Evolutionary conservation across 2,329 filamentous ascomycete genomes (phyloP), one percentile per base, ranked within the genome.

Genomic region (Tolypocladium nubicola): DNA sequence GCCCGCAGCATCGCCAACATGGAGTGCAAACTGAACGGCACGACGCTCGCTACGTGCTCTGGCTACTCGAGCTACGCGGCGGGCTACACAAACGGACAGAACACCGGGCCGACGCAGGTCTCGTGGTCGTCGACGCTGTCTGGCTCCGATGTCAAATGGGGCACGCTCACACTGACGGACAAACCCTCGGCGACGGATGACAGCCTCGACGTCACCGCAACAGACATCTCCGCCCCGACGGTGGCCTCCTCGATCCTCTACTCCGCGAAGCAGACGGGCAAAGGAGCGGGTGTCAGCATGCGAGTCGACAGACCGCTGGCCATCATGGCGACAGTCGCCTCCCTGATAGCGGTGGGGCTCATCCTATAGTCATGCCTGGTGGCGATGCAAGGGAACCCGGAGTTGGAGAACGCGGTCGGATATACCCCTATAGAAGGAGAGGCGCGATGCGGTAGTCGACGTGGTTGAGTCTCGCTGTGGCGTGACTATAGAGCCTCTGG

Each of bases 31-130:
- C 66, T 79, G 30, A 63, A 69, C 23, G 75, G 70, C 30, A 75
- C 68, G 6, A 76, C 75, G 5, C 71, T 68, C 11, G 77, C 77
- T 21, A 76, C 73, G 6, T 79, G 77, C 60, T 78, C 75, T 0
- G 77, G 76, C 23, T 78, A 76, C 60, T 76, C 77, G 2, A 78
- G 76, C 54, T 73, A 72, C 55, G 71, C 69, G 45, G 63, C 71
- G 6, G 70, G 70, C 53, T 75, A 73, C 61, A 65, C 66, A 5
- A 69, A 74, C 52, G 73, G 73, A 54, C 65, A 67, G 10, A 56
- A 72, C 54, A 72, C 71, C 1, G 76, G 76, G 0, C 74, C 75
- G 45, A 76, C 75, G 1, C 70, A 77, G 59, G 69, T 73, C 13
- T 68, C 67, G 16, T 79, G 76, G 75, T 77, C 72, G 1, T 75